Percentiles rank a stretch among this genome's conserved stretches.
These are phyloP conservation scores for Dendrobium huoshanense DNA, from an alignment of 106 monocot species.

Conservation along the genomic window DNA sequence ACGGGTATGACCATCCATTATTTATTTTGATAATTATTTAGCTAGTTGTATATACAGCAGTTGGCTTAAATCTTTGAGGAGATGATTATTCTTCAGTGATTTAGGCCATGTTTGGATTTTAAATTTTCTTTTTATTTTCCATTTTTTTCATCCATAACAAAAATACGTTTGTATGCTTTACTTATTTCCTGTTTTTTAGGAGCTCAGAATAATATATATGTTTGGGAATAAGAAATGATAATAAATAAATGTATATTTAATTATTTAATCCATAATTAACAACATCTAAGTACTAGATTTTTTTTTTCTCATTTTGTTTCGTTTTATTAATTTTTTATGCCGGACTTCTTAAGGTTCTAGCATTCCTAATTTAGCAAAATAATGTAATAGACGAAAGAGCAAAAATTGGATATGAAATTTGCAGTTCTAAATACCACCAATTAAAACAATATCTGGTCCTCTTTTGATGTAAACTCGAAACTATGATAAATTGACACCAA, in stretches of 20 bases:
- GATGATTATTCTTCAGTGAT: neutral
- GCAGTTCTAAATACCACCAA: too few species aligned
- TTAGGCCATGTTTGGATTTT: neutral
- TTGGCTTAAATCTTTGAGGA: neutral
- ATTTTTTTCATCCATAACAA: neutral
- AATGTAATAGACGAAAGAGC: neutral
- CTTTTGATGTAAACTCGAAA: too few species aligned
- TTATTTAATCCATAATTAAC: too few species aligned
- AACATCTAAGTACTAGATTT: too few species aligned
- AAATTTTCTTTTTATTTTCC: neutral
- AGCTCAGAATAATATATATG: neutral
- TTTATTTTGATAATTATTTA: neutral
- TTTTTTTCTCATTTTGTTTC: too few species aligned
- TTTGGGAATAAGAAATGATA: neutral
- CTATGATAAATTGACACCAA: too few species aligned
- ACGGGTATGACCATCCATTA: conserved; percentile 48
- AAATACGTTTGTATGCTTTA: neutral
- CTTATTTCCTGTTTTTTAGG: neutral
- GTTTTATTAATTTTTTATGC: too few species aligned
- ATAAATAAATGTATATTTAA: neutral
- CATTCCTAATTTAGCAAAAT: neutral
- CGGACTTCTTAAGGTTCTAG: neutral
- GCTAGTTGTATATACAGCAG: neutral
- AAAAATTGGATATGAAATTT: too few species aligned
- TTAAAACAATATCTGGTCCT: too few species aligned